phyloP scores from a whole-genome alignment of 2,329 filamentous ascomycete species.

The Fusarium sp. region DNA sequence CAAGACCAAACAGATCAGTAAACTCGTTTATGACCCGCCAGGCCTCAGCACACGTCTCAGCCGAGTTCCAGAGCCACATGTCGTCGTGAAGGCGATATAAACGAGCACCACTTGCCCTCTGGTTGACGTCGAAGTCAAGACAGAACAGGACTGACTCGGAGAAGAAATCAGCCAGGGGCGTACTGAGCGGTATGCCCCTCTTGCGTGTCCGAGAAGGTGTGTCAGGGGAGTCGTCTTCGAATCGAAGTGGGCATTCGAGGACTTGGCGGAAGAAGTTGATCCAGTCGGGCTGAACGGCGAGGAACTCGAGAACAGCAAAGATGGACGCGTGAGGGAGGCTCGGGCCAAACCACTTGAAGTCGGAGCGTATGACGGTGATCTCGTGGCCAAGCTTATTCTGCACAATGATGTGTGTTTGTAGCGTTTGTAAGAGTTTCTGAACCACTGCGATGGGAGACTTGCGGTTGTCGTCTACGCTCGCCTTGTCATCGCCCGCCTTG shows the following conservation, averaged over 20 bases:
- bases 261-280: background rate
- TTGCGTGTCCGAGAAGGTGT: background rate
- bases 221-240: background rate
- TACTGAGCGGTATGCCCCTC: background rate
- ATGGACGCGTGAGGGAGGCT: constrained; percentile 66
- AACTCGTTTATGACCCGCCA: background rate
- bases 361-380: constrained; percentile 57
- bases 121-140: background rate
- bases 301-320: constrained; percentile 61
- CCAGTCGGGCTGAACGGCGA: background rate
- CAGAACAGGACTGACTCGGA: background rate
- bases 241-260: background rate
- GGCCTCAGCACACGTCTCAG: background rate
- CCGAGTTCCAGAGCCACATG: background rate
- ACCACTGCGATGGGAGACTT: background rate
- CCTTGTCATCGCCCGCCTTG: background rate
- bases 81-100: background rate
- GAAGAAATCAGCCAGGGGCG: background rate
- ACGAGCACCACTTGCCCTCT: background rate
- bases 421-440: background rate
- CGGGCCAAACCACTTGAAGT: constrained; percentile 56
- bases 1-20: background rate
- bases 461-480: background rate
- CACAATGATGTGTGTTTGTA: constrained; percentile 51
- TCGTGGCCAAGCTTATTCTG: constrained; percentile 57